Evolutionary conservation across 2,329 filamentous ascomycete genomes (phyloP).

Genomic region (Akanthomyces dipterigenus): DNA sequence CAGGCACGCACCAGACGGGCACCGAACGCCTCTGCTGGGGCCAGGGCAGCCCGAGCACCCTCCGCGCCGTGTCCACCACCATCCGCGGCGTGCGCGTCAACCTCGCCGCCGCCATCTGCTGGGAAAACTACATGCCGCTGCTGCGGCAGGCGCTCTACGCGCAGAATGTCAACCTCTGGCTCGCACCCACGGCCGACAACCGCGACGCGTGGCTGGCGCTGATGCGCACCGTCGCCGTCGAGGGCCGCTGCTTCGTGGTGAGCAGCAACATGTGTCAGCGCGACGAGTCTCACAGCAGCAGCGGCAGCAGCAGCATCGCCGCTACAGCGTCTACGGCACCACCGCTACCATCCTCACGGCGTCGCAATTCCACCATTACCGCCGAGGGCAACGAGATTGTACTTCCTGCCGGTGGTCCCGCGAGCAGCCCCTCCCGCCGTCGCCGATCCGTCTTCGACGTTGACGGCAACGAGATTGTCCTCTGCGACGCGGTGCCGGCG

Average conservation of each 20-base stretch:
- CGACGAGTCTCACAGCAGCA: constrained; percentile 23
- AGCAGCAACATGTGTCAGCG: constrained; percentile 69
- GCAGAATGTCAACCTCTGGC: constrained; percentile 87
- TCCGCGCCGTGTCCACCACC: constrained; percentile 70
- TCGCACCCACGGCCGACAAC: constrained; percentile 82
- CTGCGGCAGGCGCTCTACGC: constrained; percentile 76
- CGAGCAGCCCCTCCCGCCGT: constrained; percentile 10
- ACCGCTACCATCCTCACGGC: constrained; percentile 9
- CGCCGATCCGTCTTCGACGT: constrained; percentile 42
- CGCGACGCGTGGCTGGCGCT: constrained; percentile 75
- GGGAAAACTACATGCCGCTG: constrained; percentile 95
- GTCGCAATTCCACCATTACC: constrained; percentile 36
- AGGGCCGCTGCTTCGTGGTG: constrained; percentile 80
- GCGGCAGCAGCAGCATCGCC: neutral
- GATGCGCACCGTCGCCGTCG: constrained; percentile 75
- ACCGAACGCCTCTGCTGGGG: constrained; percentile 83
- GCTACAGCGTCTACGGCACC: neutral
- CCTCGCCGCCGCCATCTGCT: constrained; percentile 84
- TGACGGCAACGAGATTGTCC: constrained; percentile 49
- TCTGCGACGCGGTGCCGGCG: constrained; percentile 17
- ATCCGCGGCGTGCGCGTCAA: constrained; percentile 76
- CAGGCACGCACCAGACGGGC: constrained; percentile 48
- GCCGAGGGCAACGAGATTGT: constrained; percentile 43
- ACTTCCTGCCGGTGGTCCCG: constrained; percentile 20
- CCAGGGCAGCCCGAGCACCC: constrained; percentile 70